phyloP scores from a whole-genome alignment of 805 yeast species.

The Starmerella stellata region DNA sequence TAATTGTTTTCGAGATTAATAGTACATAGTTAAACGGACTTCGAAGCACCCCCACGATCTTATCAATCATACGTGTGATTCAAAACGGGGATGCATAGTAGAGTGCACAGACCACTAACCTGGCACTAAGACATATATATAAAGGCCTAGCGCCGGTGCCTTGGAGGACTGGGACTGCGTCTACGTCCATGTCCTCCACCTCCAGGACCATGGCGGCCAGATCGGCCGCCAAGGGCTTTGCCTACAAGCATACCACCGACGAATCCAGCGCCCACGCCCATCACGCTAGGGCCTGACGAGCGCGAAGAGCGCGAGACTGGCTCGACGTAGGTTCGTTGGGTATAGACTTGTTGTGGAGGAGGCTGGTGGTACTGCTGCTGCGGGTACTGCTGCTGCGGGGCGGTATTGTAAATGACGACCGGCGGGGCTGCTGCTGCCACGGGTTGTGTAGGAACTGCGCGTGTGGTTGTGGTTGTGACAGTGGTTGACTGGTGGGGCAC shows the following conservation, averaged over 20 bases:
- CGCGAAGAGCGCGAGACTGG: constrained; percentile 22
- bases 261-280: constrained; percentile 21
- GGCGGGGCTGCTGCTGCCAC: neutral
- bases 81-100: too few relatives aligned
- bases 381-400: neutral
- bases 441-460: neutral
- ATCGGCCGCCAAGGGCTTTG: constrained; percentile 10
- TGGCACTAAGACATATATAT: too few relatives aligned
- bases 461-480: neutral
- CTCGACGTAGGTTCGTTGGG: neutral
- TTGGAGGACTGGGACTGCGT: too few relatives aligned
- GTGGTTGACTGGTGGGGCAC: neutral
- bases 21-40: too few relatives aligned
- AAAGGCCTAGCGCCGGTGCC: too few relatives aligned
- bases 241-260: neutral
- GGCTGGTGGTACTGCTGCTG: neutral
- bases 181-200: constrained; percentile 22
- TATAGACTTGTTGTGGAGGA: neutral
- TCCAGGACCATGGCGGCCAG: constrained; percentile 7
- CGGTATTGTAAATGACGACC: too few relatives aligned
- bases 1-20: too few relatives aligned
- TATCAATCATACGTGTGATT: too few relatives aligned
- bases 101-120: too few relatives aligned
- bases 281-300: constrained; percentile 9
- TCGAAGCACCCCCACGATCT: too few relatives aligned